Base-by-base conservation (phyloP, 805 yeast species). In the Saccharomycopsis babjevae region DNA sequence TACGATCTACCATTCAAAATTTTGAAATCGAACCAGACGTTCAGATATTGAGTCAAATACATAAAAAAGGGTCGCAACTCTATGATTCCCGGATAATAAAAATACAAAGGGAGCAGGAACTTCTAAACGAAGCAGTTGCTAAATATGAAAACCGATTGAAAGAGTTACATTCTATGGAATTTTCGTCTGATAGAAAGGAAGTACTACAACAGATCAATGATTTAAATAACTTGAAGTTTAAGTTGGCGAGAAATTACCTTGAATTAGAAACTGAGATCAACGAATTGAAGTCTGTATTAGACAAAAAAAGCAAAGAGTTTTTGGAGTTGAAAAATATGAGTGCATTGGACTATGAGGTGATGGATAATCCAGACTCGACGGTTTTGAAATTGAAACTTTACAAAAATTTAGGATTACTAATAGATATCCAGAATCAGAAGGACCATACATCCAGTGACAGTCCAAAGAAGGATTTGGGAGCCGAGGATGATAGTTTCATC, bases 311-410 rank as follows among this genome's bases (percentile, higher is more conserved):
- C 39, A 73, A 71, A 36, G 75, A 72, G 40, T 67, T 76, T 13
- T 74, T 72, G 50, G 69, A 70, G 7, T 57, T 77, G 15, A 74
- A 74, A 62, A 68, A 67, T 22, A 62, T 63, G 50, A 70, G 69
- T 62, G 68, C 70, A 55, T 73, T 73, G 59, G 71, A 70, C 56
- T 70, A 68, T 40, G 72, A 69, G 62, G 72, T 68, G 55, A 70
- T 71, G 20, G 71, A 71, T 38, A 76, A 77, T 65, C 72, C 73
- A 57, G 79, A 81, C 67, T 72, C 81, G 11, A 74, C 76, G 50
- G 72, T 76, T 39, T 68, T 87, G 66, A 84, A 83, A 66, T 70
- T 86, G 57, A 81, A 82, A 66, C 72, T 88, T 20, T 86, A 77
- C 69, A 80, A 83, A 65, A 81, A 81, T 54, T 68, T 86, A 62